Evolutionary conservation across 2,329 filamentous ascomycete species (phyloP).

Genomic region (Aureobasidium sp.): DNA sequence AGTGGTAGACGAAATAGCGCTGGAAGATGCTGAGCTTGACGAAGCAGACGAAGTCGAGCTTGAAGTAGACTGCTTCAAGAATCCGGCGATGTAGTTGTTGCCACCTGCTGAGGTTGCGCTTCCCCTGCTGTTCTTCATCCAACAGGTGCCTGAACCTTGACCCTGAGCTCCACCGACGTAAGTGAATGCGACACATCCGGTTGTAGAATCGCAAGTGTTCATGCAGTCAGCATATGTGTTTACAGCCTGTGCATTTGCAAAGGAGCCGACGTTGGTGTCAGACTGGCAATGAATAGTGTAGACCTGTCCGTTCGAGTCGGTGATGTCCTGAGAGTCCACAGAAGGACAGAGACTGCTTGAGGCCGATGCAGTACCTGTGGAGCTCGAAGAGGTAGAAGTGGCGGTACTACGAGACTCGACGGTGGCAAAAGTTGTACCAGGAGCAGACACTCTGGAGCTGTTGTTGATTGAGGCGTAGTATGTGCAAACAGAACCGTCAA

Average conservation of each 20-base stretch:
- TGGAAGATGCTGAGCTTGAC: neutral
- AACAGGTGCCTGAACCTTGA: conserved; percentile 12
- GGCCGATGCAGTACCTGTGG: neutral
- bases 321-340: conserved; percentile 1
- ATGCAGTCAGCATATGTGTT: conserved; percentile 17
- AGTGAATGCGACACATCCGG: conserved; percentile 17
- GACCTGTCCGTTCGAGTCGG: conserved; percentile 14
- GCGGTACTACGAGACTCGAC: neutral
- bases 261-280: conserved; percentile 15
- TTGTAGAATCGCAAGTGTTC: conserved; percentile 14
- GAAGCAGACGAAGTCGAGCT: neutral
- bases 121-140: conserved; percentile 14
- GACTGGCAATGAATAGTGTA: conserved; percentile 15
- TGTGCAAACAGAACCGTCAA: neutral
- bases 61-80: conserved; percentile 9
- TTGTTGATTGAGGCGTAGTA: neutral
- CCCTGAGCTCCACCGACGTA: conserved; percentile 17
- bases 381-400: neutral
- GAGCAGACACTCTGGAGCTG: neutral
- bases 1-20: neutral
- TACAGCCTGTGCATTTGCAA: conserved; percentile 11
- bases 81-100: conserved; percentile 14
- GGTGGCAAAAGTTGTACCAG: conserved; percentile 1
- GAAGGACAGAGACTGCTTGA: conserved; percentile 20
- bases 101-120: conserved; percentile 7